phyloP scores from a whole-genome alignment of 1,284 basidiomycete genomes.

The Phylloboletellus chloephorus region DNA sequence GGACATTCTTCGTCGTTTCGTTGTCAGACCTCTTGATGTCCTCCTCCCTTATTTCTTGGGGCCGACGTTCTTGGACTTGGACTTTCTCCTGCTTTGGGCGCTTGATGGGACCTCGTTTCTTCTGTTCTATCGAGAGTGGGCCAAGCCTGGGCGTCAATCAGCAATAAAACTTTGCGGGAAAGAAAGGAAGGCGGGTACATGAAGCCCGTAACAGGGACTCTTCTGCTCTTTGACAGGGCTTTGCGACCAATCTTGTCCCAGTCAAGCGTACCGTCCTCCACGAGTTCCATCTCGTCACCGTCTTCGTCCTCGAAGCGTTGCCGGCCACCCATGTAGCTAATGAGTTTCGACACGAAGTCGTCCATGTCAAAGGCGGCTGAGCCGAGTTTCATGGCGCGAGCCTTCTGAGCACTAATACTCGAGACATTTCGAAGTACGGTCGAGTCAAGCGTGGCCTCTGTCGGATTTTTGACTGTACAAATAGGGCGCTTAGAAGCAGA shows the following conservation, averaged over 20 bases:
- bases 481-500: slow-evolving; percentile 6
- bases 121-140: slow-evolving; percentile 71
- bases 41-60: slow-evolving; percentile 70
- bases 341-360: slow-evolving; percentile 71
- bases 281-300: slow-evolving; percentile 42
- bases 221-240: slow-evolving; percentile 66
- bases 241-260: slow-evolving; percentile 74
- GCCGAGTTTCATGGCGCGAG: slow-evolving; percentile 80
- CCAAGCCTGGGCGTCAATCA: slow-evolving; percentile 53
- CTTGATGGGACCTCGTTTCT: slow-evolving; percentile 55
- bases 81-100: slow-evolving; percentile 70
- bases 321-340: slow-evolving; percentile 67
- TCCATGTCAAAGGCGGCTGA: slow-evolving; percentile 79
- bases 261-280: slow-evolving; percentile 45
- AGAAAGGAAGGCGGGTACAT: slow-evolving; percentile 52
- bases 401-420: slow-evolving; percentile 68
- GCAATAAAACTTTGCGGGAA: not conserved
- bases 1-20: slow-evolving; percentile 78
- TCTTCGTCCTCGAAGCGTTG: slow-evolving; percentile 45
- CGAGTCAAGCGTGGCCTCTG: slow-evolving; percentile 78
- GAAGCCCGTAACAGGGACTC: slow-evolving; percentile 71
- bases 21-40: slow-evolving; percentile 75
- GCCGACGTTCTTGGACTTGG: slow-evolving; percentile 59
- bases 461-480: slow-evolving; percentile 63
- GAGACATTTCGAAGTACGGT: slow-evolving; percentile 66